Base-by-base conservation (phyloP, 106 monocot species). In the Iris macrosiphon region DNA sequence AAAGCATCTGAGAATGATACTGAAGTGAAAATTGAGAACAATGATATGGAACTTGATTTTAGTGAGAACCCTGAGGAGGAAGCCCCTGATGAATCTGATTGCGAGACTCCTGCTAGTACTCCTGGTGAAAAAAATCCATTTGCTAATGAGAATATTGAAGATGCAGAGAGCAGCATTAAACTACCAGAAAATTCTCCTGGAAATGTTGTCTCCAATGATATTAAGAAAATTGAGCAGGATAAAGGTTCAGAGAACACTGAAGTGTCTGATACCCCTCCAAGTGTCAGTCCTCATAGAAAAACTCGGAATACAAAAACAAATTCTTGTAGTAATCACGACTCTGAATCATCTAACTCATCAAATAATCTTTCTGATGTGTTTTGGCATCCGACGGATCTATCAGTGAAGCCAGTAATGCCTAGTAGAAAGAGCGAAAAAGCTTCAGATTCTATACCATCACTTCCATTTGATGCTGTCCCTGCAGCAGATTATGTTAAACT, bases 1-100 rank as follows among this genome's bases (percentile, higher is more conserved):
- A 80, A 80, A 45, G 45, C 68, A 27, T 59, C 57, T 69, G 90
- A 87, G 44, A 77, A 89, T 54, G 79, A 87, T 39, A 47, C 70
- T 48, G 98, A 91, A 44, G 91, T 98, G 35, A 98, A 91, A 67
- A 74, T 98, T 25, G 83, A 83, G 50, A 98, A 91, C 70, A 80
- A 80, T 59, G 98, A 98, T 52, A 91, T 98, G 98, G 98, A 98
- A 61, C 86, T 98, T 47, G 87, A 98, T 81, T 98, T 98, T 62
- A 84, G 87, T 68, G 98, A 98, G 46, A 87, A 63, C 49, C 75
- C 73, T 40, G 98, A 98, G 46, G 87, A 83, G 49, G 98, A 98
- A 41, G 51, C 72, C 55, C 38, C 70, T 59, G 98, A 91, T 72
- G 98, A 91, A 62, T 41, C 68, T 61, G 89, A 85, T 45, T 64